Conservation (phyloP, 306 rosid genomes). For the Gleditsia sinensis region DNA sequence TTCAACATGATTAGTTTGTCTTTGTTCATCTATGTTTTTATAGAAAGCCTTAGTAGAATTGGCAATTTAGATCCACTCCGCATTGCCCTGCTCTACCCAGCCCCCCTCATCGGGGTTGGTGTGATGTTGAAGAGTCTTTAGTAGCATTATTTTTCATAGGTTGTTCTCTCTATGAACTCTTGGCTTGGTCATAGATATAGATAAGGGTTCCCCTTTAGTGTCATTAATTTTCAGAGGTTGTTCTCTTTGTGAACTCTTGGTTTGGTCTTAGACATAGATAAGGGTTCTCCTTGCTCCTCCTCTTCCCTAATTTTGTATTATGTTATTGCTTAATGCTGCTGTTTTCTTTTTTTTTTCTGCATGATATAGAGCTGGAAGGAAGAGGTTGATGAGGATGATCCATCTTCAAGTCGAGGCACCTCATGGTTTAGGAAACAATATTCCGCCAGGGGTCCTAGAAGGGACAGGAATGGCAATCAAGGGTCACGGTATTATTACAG, state of each 20-base stretch:
- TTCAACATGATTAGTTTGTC: slow-evolving; percentile 6
- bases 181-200: background rate
- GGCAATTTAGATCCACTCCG: slow-evolving; percentile 8
- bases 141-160: background rate
- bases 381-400: slow-evolving; percentile 19
- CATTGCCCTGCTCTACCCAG: background rate
- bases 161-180: background rate
- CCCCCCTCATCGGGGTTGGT: background rate
- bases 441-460: slow-evolving; percentile 17
- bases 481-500: slow-evolving; percentile 22
- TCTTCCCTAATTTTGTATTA: slow-evolving; percentile 8
- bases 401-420: slow-evolving; percentile 37
- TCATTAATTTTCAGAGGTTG: background rate
- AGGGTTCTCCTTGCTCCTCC: background rate
- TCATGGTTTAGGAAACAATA: slow-evolving; percentile 38
- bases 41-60: slow-evolving; percentile 13
- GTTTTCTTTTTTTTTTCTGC: background rate
- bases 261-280: background rate
- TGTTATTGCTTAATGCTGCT: background rate
- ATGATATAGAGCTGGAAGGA: slow-evolving; percentile 42
- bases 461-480: slow-evolving; percentile 17
- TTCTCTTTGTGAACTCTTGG: background rate
- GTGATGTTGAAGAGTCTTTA: slow-evolving; percentile 7
- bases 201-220: background rate
- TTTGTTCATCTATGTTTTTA: slow-evolving; percentile 4